Evolutionary conservation across 768 basidiomycete genomes (phyloP), one percentile per base, ranked within the genome.

Genomic region (Cystofilobasidium bisporidii): DNA sequence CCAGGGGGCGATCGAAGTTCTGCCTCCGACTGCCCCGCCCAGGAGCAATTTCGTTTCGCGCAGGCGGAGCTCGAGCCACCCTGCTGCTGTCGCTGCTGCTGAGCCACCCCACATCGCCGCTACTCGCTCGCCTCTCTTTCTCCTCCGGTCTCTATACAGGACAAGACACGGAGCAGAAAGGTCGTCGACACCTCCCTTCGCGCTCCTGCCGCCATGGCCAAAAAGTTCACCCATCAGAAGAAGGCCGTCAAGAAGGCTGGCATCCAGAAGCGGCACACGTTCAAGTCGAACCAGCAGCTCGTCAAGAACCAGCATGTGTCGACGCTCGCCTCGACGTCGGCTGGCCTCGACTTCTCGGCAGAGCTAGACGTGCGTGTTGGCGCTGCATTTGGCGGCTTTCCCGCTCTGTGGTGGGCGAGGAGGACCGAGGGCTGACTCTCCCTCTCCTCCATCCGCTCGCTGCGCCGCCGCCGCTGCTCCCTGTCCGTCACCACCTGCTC

Each of bases 181-280:
- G n/a, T 18, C 45, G 45, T 47, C 45, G 17, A 18, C 5, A 18
- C n/a, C 45, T 24, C 43, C 43, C 43, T 17, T 1, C 18, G 3
- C 20, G 10, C 28, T 5, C 28, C 53, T 5, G 12, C 28, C 15
- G 53, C 30, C 60, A 41, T 48, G 47, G 47, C 47, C 18, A 61
- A 61, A 26, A 61, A 61, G 30, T 43, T 43, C 26, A 61, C 60
- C 6, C 60, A 61, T 24, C 60, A 61, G 60, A 61, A 61, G 60
- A 61, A 61, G 45, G 45, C 45, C 40, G 40, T 41, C 10, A 47
- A 61, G 40, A 61, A 43, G 60, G 60, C 45, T 8, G 60, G 60
- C 60, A 61, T 28, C 60, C 40, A 18, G 40, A 61, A 61, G 60
- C 60, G 60, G 40, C 60, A 61, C n/a, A 47, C 45, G 18, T 61